Evolutionary conservation across 169 alveolate species (phyloP), one percentile per base, ranked within the genome.

Genomic region (Plasmodium fragile): DNA sequence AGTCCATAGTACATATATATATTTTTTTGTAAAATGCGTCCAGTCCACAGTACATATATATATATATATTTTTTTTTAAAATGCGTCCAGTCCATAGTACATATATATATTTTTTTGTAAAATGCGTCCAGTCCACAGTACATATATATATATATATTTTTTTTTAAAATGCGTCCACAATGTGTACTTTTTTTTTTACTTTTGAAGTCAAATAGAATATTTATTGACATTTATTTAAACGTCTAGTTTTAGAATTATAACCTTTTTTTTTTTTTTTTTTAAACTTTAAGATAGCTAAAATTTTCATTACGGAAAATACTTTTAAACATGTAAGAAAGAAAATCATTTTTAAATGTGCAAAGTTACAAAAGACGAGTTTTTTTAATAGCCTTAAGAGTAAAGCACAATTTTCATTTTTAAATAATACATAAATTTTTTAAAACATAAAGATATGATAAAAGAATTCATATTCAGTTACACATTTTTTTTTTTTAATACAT

Each of bases 161-260:
- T 41, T 83, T 84, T 49, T 45, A 0, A 11, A 49, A 49, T 49
- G 59, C 59, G 59, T 49, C 59, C 59, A 49, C n/a, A 49, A 49
- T 49, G 59, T 49, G 59, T 49, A 49, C 59, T 49, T 65, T 83
- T 71, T 71, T 83, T 70, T 71, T 80, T 49, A 6, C 11, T 80
- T 80, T 43, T 36, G 87, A 80, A 80, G 83, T 34, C 16, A n/a
- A 83, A 71, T 45, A 41, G 72, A 71, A 83, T 83, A 30, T 83
- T 83, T 71, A 43, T 34, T 30, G 43, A 45, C 78, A 16, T 80
- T 80, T 80, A 30, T 80, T 43, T 80, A 71, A 72, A 83, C 73
- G 83, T 71, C 83, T 83, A 83, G 72, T 83, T 70, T 83, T 83
- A 83, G 83, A 71, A 71, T 83, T 71, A 45, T 72, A 83, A 69